Conservation (phyloP, 768 basidiomycete genomes). For the Pluteus cervinus region DNA sequence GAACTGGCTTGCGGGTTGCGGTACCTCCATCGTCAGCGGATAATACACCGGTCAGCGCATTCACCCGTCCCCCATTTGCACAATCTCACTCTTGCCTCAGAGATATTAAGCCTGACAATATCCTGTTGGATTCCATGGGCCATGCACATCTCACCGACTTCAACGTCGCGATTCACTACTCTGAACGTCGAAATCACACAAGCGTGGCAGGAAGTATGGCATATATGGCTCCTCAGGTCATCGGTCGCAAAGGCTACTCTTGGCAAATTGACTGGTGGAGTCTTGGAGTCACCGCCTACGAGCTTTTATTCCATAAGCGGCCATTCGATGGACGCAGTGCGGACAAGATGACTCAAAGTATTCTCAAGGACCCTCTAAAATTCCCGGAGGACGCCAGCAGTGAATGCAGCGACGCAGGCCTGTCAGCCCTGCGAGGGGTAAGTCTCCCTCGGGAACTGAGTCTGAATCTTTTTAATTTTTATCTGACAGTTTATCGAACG, state of each 20-base stretch:
- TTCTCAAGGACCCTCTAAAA: conserved; percentile 69
- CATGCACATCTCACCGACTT: conserved; percentile 98
- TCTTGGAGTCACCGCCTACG: conserved; percentile 84
- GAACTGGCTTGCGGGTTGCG: conserved; percentile 81
- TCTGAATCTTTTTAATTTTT: conserved; percentile 12
- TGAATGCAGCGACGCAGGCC: conserved; percentile 61
- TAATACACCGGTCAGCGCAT: conserved; percentile 81
- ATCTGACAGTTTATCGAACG: conserved; percentile 73
- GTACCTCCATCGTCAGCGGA: conserved; percentile 87
- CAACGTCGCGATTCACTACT: conserved; percentile 98
- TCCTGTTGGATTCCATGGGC: conserved; percentile 87
- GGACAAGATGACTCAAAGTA: conserved; percentile 84
- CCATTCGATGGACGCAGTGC: conserved; percentile 90
- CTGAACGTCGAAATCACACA: conserved; percentile 80
- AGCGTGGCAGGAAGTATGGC: conserved; percentile 98
- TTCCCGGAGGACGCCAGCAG: conserved; percentile 67
- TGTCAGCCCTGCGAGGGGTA: conserved; percentile 64
- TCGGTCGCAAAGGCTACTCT: conserved; percentile 86
- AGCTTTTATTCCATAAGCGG: conserved; percentile 75
- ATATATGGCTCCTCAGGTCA: conserved; percentile 99
- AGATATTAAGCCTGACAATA: conserved; percentile 96
- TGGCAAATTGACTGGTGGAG: conserved; percentile 97
- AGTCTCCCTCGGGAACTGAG: conserved; percentile 19
- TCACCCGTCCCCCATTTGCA: not conserved
- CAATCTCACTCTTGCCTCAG: conserved; percentile 32